A percentile compares a stretch with the other conserved stretches of the same genome.
Evolutionary conservation across 306 rosid species (phyloP).

Genomic region (barrel medic (Medicago truncatula)): DNA sequence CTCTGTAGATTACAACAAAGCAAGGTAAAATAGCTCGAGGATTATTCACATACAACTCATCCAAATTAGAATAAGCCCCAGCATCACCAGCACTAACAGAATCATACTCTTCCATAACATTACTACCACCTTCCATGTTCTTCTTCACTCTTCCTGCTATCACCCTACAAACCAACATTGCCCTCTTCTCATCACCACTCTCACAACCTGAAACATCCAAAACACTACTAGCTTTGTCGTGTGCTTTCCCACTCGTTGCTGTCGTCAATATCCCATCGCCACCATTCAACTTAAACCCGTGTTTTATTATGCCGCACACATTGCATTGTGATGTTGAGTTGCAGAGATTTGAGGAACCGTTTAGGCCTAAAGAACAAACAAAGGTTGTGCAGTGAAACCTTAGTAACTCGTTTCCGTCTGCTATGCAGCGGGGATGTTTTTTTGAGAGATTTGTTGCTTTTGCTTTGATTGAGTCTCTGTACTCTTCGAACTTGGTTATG

Average conservation of each 20-base stretch:
- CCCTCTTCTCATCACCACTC: constrained; percentile 55
- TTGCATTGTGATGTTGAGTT: constrained; percentile 72
- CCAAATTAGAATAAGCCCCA: constrained; percentile 89
- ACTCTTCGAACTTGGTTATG: constrained; percentile 79
- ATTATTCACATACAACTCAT: constrained; percentile 80
- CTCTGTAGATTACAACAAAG: constrained; percentile 91
- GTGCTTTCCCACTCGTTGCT: constrained; percentile 92
- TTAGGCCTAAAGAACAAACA: constrained; percentile 77
- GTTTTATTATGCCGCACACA: constrained; percentile 76
- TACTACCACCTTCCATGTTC: constrained; percentile 57
- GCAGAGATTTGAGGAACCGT: constrained; percentile 88
- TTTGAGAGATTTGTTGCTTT: constrained; percentile 75
- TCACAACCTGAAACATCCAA: constrained; percentile 16
- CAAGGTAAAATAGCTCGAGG: constrained; percentile 93
- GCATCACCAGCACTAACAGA: constrained; percentile 68
- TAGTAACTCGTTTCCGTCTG: constrained; percentile 94
- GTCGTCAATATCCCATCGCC: constrained; percentile 70
- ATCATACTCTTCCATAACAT: constrained; percentile 70
- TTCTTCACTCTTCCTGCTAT: constrained; percentile 98
- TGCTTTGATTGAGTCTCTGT: constrained; percentile 83
- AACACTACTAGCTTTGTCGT: constrained; percentile 58
- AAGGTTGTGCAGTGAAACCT: constrained; percentile 88
- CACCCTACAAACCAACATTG: constrained; percentile 97
- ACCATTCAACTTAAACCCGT: constrained; percentile 62
- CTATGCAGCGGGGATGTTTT: constrained; percentile 90